Evolutionary conservation across 257 asterid species (phyloP), one percentile per base, ranked within the genome.

Genomic region (Cynanchum wilfordii): DNA sequence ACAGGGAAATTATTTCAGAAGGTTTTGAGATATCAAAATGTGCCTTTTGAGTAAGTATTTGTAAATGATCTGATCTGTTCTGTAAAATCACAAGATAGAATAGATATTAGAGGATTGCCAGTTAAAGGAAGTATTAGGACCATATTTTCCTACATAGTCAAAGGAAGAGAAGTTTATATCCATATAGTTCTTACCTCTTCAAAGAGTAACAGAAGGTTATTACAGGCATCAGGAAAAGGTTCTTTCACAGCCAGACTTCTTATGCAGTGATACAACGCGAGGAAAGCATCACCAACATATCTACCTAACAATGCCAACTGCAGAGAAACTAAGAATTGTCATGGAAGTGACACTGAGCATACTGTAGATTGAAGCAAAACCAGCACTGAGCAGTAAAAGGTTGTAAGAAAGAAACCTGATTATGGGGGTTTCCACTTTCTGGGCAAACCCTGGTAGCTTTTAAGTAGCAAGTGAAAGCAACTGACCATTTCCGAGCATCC

Each of bases 161-260:
- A 45, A 58, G 38, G 22, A 38, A 24, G 62, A 9, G 62, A 64
- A 47, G 56, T 44, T 55, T 42, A 55, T 27, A 44, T 3, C 50
- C 6, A 69, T 33, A 75, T 20, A 40, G 30, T 25, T 59, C 70
- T 79, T 81, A 93, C 98, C 93, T 87, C 92, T 79, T 93, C 97
- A 66, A 91, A 88, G 59, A 91, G 91, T 66, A 91, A 71, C 86
- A 87, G 78, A 77, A 93, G 92, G 77, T 93, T 93, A 70, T 86
- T 86, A 96, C 96, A 87, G 70, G 96, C 96, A 76, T 93, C 97
- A 66, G 96, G 98, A 72, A 93, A 93, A 60, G 96, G 98, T 82
- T 91, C 96, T 83, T 89, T 88, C 60, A 88, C 91, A 8, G 92
- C 90, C 79, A 89, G 86, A 83, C 98, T 93, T 82, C 98, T 83